These are phyloP conservation scores for Orbilia blumenaviensis DNA, from an alignment of 2,329 filamentous ascomycete species.

Conservation along the genomic window DNA sequence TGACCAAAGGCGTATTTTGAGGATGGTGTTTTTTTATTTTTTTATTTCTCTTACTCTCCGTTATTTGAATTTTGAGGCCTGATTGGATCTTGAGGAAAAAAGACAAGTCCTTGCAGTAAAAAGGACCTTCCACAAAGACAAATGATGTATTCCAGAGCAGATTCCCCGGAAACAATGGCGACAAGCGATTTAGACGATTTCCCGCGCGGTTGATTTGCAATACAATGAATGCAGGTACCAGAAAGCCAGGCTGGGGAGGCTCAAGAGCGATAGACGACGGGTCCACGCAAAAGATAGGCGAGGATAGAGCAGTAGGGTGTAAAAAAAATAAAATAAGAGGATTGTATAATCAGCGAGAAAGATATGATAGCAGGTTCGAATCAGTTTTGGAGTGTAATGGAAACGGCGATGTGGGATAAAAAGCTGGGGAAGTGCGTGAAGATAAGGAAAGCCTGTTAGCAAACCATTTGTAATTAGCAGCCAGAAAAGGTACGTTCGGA, in stretches of 20 bases:
- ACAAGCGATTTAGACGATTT: slow-evolving; percentile 51
- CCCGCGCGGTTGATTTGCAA: slow-evolving; percentile 51
- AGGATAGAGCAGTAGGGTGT: slow-evolving; percentile 24
- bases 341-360: slow-evolving; percentile 40
- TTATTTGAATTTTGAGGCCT: background rate
- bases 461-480: slow-evolving; percentile 54
- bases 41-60: background rate
- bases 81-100: background rate
- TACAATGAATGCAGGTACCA: slow-evolving; percentile 51
- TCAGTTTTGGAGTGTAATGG: slow-evolving; percentile 52
- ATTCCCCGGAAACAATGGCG: slow-evolving; percentile 29
- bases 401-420: slow-evolving; percentile 49
- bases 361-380: slow-evolving; percentile 46
- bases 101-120: background rate
- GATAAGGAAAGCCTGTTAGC: slow-evolving; percentile 53
- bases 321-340: slow-evolving; percentile 48
- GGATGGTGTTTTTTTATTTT: background rate
- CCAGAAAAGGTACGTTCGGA: slow-evolving; percentile 47
- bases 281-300: slow-evolving; percentile 47
- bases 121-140: background rate
- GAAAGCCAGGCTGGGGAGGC: slow-evolving; percentile 46
- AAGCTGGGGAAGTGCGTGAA: slow-evolving; percentile 53
- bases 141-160: slow-evolving; percentile 9
- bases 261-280: slow-evolving; percentile 50
- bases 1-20: slow-evolving; percentile 23